phyloP scores from a whole-genome alignment of 495 filamentous ascomycete species.

The Hypomontagnella submonticulosa region DNA sequence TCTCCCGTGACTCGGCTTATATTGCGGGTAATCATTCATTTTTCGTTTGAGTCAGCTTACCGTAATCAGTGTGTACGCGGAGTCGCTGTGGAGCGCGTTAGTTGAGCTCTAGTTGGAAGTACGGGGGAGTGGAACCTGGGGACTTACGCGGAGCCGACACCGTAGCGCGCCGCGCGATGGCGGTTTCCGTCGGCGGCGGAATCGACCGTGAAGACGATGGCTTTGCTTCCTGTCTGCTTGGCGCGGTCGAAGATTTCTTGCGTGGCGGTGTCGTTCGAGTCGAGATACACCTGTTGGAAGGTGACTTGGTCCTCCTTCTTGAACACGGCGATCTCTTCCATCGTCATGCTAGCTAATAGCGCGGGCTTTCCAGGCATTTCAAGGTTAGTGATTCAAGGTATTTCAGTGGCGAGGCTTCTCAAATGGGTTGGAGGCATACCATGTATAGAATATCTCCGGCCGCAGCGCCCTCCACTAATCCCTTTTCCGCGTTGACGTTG shows the following conservation, averaged over 20 bases:
- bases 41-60: conserved; percentile 27
- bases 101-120: not conserved
- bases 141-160: conserved; percentile 47
- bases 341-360: conserved; percentile 45
- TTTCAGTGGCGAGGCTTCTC: not conserved
- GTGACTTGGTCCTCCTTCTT: conserved; percentile 47
- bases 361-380: conserved; percentile 31
- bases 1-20: not conserved
- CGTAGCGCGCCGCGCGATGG: conserved; percentile 52
- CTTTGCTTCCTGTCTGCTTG: conserved; percentile 50
- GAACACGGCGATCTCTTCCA: conserved; percentile 51
- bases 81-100: conserved; percentile 22
- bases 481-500: conserved; percentile 49
- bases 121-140: not conserved
- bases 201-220: conserved; percentile 56
- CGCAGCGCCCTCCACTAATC: conserved; percentile 51
- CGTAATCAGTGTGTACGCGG: conserved; percentile 40
- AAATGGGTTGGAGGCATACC: conserved; percentile 11
- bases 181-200: conserved; percentile 53
- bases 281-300: conserved; percentile 56
- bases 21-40: too few species aligned
- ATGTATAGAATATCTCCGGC: conserved; percentile 53
- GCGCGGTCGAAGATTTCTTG: conserved; percentile 46
- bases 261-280: conserved; percentile 50
- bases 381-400: conserved; percentile 8